Percentiles rank a stretch among this genome's conserved stretches.
Conservation (phyloP, 2,329 filamentous ascomycete genomes). For the Tolypocladium inflatum region DNA sequence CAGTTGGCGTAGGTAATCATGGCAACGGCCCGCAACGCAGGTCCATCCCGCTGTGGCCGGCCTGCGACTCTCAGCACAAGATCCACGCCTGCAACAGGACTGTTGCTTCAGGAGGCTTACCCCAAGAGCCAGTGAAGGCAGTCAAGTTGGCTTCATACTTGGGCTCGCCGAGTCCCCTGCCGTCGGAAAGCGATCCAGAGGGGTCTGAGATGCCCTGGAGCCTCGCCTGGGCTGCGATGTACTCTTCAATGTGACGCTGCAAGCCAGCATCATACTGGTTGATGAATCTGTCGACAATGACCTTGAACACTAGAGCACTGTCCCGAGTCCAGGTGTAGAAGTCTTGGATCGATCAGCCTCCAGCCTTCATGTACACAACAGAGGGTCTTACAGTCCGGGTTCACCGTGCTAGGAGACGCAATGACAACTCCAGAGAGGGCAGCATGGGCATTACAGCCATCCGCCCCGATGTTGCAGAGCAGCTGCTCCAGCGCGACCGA, state of each 20-base stretch:
- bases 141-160: constrained; percentile 60
- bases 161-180: constrained; percentile 55
- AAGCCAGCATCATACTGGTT: constrained; percentile 48
- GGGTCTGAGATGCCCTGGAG: constrained; percentile 62
- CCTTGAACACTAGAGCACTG: constrained; percentile 60
- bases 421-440: constrained; percentile 43
- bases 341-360: constrained; percentile 36
- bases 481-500: constrained; percentile 41
- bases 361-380: neutral
- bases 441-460: constrained; percentile 38
- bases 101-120: constrained; percentile 11
- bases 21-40: constrained; percentile 65
- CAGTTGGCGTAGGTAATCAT: constrained; percentile 65
- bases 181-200: constrained; percentile 47
- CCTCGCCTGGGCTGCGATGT: constrained; percentile 55
- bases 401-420: constrained; percentile 42
- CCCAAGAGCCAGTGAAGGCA: constrained; percentile 61
- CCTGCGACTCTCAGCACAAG: constrained; percentile 21
- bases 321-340: constrained; percentile 76
- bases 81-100: neutral
- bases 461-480: constrained; percentile 50
- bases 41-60: constrained; percentile 71
- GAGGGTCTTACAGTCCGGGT: constrained; percentile 45
- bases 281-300: constrained; percentile 55
- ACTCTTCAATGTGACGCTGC: constrained; percentile 55